Conservation (phyloP, 495 filamentous ascomycete genomes). For the Hypoxylon lienhwacheense region DNA sequence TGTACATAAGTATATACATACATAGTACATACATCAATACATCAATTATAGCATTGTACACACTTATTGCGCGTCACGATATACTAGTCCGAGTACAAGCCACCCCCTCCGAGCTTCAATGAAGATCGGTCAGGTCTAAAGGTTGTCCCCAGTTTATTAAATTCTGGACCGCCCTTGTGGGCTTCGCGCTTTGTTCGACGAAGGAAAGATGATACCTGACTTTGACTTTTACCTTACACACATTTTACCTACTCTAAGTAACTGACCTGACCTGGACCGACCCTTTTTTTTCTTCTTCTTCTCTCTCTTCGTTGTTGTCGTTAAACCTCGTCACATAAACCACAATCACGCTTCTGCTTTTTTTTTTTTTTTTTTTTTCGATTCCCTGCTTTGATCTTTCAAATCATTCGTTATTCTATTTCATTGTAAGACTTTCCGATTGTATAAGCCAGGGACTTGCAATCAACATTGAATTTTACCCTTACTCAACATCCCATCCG, state of each 20-base stretch:
- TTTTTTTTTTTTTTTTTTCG: no score
- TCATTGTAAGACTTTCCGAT: slow-evolving; percentile 11
- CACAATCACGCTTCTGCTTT: slow-evolving; percentile 17
- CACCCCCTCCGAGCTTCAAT: slow-evolving; percentile 16
- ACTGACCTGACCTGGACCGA: no score
- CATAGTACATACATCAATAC: slow-evolving; percentile 14
- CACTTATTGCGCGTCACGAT: slow-evolving; percentile 25
- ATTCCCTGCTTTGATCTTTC: slow-evolving; percentile 22
- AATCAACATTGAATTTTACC: slow-evolving; percentile 19
- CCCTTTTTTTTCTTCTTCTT: background rate
- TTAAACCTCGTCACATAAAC: slow-evolving; percentile 15
- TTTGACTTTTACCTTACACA: no score
- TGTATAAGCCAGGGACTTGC: slow-evolving; percentile 18
- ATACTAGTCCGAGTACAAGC: slow-evolving; percentile 21
- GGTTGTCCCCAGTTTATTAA: slow-evolving; percentile 32
- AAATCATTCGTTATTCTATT: slow-evolving; percentile 17
- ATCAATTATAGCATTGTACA: slow-evolving; percentile 1
- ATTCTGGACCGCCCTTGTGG: slow-evolving; percentile 36
- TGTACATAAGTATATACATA: background rate
- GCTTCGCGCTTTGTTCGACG: slow-evolving; percentile 25
- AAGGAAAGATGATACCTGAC: no score
- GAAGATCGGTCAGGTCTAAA: slow-evolving; percentile 27
- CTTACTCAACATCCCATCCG: slow-evolving; percentile 5
- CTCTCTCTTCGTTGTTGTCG: background rate
- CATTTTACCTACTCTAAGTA: no score